Evolutionary conservation across 2,329 filamentous ascomycete genomes (phyloP), one percentile per base, ranked within the genome.

Genomic region (Colletotrichum agaves): DNA sequence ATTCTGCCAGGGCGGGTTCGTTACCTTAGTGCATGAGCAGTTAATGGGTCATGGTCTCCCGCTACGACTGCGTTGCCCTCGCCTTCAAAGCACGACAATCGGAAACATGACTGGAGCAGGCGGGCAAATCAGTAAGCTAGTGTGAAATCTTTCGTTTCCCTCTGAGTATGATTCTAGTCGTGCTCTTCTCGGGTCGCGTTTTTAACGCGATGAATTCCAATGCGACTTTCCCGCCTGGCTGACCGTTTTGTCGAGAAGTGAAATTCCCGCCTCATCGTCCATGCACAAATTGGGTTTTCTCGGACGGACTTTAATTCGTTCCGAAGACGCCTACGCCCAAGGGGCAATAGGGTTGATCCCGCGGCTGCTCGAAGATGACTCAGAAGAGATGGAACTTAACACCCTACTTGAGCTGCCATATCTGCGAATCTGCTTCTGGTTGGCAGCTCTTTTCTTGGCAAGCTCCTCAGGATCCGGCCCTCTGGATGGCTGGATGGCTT

Each of bases 381-480:
- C 76, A 61, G 78, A 79, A 8, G 78, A 78, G 46, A 78, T 71
- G 5, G 78, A 80, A n/a, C 74, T 72, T 2, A 74, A 73, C 5
- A 64, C 69, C 11, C 74, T 73, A 27, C 73, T 73, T 37, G 31
- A 60, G 31, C 73, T 69, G 3, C 70, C 71, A 39, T 74, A 74
- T 33, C 73, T 74, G 39, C 73, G 70, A 37, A 70, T 70, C 61
- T 77, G 73, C 56, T 75, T 77, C 47, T 71, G 71, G 69, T 79
- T 74, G 49, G 74, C 75, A 2, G 73, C 74, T 67, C 76, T 77
- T 69, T 76, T 79, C 64, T 74, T 75, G 12, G 78, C 72, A 13
- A 80, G 74, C 60, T 84, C 80, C 73, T 87, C 84, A 3, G 84
- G 81, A 17, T 79, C 78, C n/a, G 80, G 79, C 2, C 83, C 81